A percentile compares a stretch with the other conserved stretches of the same genome.
These are phyloP conservation scores for Diplosphaera chodatii DNA, from an alignment of 139 green algal species.

Conservation along the genomic window DNA sequence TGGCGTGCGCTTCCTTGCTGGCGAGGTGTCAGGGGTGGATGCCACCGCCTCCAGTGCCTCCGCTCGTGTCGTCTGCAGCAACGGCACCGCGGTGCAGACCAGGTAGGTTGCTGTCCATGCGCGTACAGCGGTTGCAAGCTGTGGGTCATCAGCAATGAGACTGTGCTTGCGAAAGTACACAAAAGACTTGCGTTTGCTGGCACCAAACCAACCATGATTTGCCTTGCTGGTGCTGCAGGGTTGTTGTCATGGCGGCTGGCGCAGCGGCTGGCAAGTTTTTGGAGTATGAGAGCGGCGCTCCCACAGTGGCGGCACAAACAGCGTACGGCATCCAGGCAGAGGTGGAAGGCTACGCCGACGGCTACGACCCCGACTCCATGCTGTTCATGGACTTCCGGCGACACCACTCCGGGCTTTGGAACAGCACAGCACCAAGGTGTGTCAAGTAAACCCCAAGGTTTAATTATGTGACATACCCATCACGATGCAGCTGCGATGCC, in stretches of 20 bases:
- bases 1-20: conserved; percentile 53
- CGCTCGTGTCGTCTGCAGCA: not conserved
- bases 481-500: too few relatives aligned
- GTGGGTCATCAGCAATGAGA: too few relatives aligned
- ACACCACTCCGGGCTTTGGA: conserved; percentile 72
- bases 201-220: not conserved
- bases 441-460: too few relatives aligned
- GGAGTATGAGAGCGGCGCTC: conserved; percentile 67
- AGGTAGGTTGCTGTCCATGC: too few relatives aligned
- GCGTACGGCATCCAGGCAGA: conserved; percentile 83
- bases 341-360: conserved; percentile 60
- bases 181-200: too few relatives aligned
- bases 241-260: conserved; percentile 78
- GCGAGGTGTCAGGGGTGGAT: conserved; percentile 39
- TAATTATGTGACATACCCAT: too few relatives aligned
- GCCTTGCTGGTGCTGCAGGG: conserved; percentile 21
- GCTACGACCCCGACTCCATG: conserved; percentile 57
- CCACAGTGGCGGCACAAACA: conserved; percentile 78
- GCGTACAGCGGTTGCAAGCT: not conserved
- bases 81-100: not conserved
- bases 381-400: conserved; percentile 87
- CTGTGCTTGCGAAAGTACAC: too few relatives aligned
- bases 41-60: not conserved
- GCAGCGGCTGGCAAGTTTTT: conserved; percentile 78
- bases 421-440: conserved; percentile 28